A percentile compares a stretch with the other conserved stretches of the same genome.
Evolutionary conservation across 139 green algal species (phyloP).

Genomic region (Chlamydomonas sphaeroides): DNA sequence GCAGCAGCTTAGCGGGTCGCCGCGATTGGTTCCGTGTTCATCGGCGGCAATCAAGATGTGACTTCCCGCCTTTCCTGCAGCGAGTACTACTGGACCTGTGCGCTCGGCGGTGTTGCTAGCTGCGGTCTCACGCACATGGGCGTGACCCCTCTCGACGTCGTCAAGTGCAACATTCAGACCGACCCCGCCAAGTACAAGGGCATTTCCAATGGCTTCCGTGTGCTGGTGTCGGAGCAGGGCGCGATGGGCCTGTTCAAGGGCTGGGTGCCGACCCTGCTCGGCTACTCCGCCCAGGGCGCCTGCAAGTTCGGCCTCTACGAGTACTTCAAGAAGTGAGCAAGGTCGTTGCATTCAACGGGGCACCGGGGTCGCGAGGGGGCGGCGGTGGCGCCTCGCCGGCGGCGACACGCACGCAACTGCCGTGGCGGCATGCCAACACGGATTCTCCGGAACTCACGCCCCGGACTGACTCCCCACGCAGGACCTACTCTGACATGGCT

Average conservation of each 20-base stretch:
- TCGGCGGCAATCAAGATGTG: too few species aligned
- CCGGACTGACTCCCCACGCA: too few species aligned
- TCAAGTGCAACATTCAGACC: constrained; percentile 93
- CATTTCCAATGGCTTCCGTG: constrained; percentile 77
- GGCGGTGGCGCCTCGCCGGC: too few species aligned
- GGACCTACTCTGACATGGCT: constrained; percentile 83
- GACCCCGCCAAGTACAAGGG: constrained; percentile 66
- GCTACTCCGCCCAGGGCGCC: constrained; percentile 89
- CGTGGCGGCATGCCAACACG: neutral
- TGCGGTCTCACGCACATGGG: constrained; percentile 74
- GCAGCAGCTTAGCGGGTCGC: too few species aligned
- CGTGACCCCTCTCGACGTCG: constrained; percentile 92
- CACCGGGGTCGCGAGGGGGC: too few species aligned
- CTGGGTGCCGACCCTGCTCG: constrained; percentile 86
- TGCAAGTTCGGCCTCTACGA: constrained; percentile 96
- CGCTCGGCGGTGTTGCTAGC: constrained; percentile 50
- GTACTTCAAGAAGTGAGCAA: constrained; percentile 90
- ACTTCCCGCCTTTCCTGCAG: neutral
- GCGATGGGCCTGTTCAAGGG: constrained; percentile 77
- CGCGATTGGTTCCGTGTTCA: too few species aligned
- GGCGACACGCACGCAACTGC: too few species aligned
- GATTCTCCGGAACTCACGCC: neutral
- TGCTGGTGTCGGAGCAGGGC: constrained; percentile 75
- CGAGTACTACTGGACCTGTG: constrained; percentile 42
- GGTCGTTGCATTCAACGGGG: neutral